These are phyloP conservation scores for Cerrena zonata DNA, from an alignment of 1,284 basidiomycete species.

Conservation along the genomic window DNA sequence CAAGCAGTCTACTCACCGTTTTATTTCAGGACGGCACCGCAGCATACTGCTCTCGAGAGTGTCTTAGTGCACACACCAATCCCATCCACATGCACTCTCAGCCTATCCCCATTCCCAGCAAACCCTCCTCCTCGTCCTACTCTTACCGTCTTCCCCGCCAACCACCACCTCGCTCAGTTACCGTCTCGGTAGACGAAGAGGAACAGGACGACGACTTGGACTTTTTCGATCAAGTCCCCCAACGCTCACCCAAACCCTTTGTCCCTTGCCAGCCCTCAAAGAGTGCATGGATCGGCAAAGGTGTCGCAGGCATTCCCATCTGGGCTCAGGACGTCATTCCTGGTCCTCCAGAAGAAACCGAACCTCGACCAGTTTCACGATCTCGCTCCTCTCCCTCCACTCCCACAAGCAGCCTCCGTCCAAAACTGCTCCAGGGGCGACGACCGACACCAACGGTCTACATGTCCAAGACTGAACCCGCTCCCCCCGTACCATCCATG, in stretches of 20 bases:
- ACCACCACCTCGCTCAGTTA: constrained; percentile 11
- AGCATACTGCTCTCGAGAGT: constrained; percentile 54
- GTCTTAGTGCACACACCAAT: constrained; percentile 25
- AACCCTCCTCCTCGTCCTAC: constrained; percentile 15
- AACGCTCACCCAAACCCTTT: not conserved
- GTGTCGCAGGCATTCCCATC: constrained; percentile 29
- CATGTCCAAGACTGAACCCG: constrained; percentile 32
- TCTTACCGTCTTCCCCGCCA: constrained; percentile 1
- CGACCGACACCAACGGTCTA: constrained; percentile 42
- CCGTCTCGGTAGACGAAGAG: constrained; percentile 11
- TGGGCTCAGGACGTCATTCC: constrained; percentile 30
- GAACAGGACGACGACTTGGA: constrained; percentile 11
- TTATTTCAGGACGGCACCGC: constrained; percentile 36
- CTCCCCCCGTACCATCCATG: constrained; percentile 26
- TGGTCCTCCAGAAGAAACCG: constrained; percentile 24
- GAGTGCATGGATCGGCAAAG: constrained; percentile 26
- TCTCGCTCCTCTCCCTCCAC: too few species aligned
- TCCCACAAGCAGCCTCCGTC: constrained; percentile 22
- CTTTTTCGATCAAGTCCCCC: not conserved
- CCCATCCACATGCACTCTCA: too few species aligned
- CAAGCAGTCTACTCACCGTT: constrained; percentile 12
- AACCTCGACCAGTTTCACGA: constrained; percentile 20
- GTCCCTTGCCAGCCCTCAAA: constrained; percentile 9
- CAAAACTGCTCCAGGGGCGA: constrained; percentile 33
- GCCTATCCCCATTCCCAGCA: too few species aligned